Evolutionary conservation across 2,329 filamentous ascomycete genomes (phyloP), one percentile per base, ranked within the genome.

Genomic region (Lachnellula suecica): DNA sequence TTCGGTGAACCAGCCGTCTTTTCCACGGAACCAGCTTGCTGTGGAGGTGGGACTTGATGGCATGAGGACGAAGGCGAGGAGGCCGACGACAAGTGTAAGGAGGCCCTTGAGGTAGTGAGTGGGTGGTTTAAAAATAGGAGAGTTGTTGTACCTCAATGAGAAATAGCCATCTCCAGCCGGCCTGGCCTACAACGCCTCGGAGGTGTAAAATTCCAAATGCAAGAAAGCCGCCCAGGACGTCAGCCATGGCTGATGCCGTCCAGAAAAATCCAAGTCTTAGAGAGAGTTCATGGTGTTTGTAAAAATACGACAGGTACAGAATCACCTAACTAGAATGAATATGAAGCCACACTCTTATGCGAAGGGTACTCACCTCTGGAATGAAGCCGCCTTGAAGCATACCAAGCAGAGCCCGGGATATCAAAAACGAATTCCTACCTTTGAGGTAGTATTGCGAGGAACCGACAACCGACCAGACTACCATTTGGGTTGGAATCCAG

Each of bases 1-100:
- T 41, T 84, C 79, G 2, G 62, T 78, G 65, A 86, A 87, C 79
- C 82, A 87, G 1, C 83, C 83, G 48, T 79, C 59, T 56, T 83
- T 77, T 10, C 79, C 80, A 10, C 81, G 75, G 60, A 80, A 81
- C 77, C 78, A 81, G 42, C 73, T 78, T 38, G 72, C 73, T 0
- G 63, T 63, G 15, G 56, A 52, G 15, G 62, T 64, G 22, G 61
- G 62, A 34, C 56, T 58, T 11, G 60, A 49, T 11, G 62, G 60
- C 60, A 65, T 63, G 20, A 65, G 50, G 15, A 63, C 44, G 6
- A 49, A 58, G 3, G 59, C 55, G 1, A 55, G 40, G 23, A 64
- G 15, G 13, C 61, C 62, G 24, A 63, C 46, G 22, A 59, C 2
- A 6, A 64, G 50, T n/a, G 60, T 65, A n/a, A 65, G 43, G n/a